Base-by-base conservation (phyloP, 305 asterid species). In the Fraxinus greggii region DNA sequence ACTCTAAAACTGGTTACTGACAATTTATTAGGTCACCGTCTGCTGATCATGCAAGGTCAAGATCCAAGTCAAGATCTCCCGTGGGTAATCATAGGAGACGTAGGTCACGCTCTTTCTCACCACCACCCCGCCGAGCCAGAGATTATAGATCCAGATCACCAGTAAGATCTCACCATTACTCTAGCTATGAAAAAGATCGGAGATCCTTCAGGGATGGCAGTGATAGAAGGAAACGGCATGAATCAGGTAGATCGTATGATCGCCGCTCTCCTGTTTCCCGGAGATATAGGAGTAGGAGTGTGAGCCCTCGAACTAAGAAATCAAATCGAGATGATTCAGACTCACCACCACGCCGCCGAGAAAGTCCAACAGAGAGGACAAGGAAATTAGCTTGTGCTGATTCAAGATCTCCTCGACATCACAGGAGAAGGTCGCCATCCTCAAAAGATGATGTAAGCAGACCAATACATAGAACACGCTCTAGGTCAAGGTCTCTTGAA, bases 21-120 rank as follows among this genome's bases (percentile, higher is more conserved):
- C 21, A 40, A 81, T 85, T 78, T 75, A 84, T 85, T 91, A 94
- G 98, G 94, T 94, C 97, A 74, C 94, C 97, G 67, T 86, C 96
- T 73, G 26, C 86, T 5, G 42, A 81, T 80, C 92, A 69, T 78
- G 89, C 97, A n/a, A 89, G 93, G 89, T 91, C 97, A 32, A 88
- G 90, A 84, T 95, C 98, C 75, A 94, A 82, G 90, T 95, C 98
- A 42, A 77, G 36, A 26, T 94, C 99, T 87, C 99, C 98, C n/a
- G 78, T 93, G 74, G 86, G 79, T 84, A 91, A 92, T 84, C 86
- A 94, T 79, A 84, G 78, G 24, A 92, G 97, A 87, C 90, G 85
- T 38, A 90, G 89, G 86, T 95, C 98, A 79, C 93, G 92, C 78
- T 94, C 98, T 78, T 89, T 84, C 87, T 94, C 98, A 1, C 98